These are phyloP conservation scores for Liriodendron chinense DNA, from an alignment of 164 flowering plant genomes.

Conservation along the genomic window DNA sequence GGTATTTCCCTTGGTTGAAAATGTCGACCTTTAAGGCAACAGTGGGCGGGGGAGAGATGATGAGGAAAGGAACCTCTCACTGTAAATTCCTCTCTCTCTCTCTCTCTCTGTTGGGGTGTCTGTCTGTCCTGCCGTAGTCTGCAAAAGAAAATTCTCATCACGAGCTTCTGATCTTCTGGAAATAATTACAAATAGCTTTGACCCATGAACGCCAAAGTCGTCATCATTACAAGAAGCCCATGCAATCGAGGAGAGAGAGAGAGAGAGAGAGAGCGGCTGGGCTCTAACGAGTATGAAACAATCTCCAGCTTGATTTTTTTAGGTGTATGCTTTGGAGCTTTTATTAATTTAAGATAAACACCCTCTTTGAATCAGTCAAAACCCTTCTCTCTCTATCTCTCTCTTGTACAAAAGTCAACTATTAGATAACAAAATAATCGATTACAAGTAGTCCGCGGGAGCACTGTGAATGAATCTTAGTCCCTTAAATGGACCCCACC, in stretches of 20 bases:
- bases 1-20: not conserved
- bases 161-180: slow-evolving; percentile 41
- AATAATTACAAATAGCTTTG: slow-evolving; percentile 45
- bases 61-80: slow-evolving; percentile 14
- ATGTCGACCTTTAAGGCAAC: not conserved
- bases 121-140: slow-evolving; percentile 1
- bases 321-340: not conserved
- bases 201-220: slow-evolving; percentile 27
- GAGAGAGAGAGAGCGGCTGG: not conserved
- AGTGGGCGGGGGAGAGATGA: not conserved
- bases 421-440: not conserved
- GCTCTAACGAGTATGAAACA: too few species aligned
- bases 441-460: not conserved
- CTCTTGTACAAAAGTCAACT: not conserved
- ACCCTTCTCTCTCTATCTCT: not conserved
- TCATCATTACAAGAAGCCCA: slow-evolving; percentile 17
- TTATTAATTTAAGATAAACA: not conserved
- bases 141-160: slow-evolving; percentile 43
- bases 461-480: not conserved
- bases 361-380: not conserved
- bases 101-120: not conserved
- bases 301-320: not conserved
- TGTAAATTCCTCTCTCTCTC: slow-evolving; percentile 22
- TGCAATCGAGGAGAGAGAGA: not conserved
- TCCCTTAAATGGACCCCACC: not conserved